Base-by-base conservation (phyloP, 345 rosid genomes). In the Heritiera littoralis region DNA sequence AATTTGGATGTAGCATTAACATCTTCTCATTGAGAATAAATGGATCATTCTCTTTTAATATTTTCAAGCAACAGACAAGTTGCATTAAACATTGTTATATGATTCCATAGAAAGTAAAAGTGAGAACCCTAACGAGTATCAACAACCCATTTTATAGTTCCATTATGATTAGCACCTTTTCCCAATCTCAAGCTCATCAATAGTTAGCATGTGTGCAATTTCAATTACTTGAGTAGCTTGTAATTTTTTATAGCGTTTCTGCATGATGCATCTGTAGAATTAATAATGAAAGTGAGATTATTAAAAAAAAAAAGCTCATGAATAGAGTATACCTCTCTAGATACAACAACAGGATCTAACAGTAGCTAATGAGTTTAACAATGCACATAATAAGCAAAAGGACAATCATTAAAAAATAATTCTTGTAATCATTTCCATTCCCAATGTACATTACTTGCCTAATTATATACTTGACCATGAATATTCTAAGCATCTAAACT, bases 321-420 rank as follows among this genome's bases (percentile, higher is more conserved):
- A 12, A 32, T 23, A 72, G 1, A 5, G 28, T 10, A 9, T 7
- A 35, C 63, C 23, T 80, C 65, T 45, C 28, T 68, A 56, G 71
- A 23, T 30, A 72, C 28, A 35, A 3, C 38, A 35, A 35, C 3
- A 35, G 1, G 38, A 35, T 1, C 56, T 23, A 60, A 76, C 66
- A 14, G 70, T 28, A 17, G 66, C 75, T 2, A 80, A 30, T 81
- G 73, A 69, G 77, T 46, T 9, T 76, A 59, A 23, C 66, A 76
- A 61, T 76, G 77, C n/a, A 76, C 67, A 61, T 68, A 81, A 15
- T 70, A 77, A 14, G 77, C 40, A 63, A 9, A 55, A 11, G 76
- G 79, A 51, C 20, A 77, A 14, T 77, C 54, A 3, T 80, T 58
- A 1, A 49, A 18, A 17, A 74, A 28, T 17, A 80, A 55, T 6